Evolutionary conservation across 1,284 basidiomycete genomes (phyloP).

Genomic region (Tilletiopsis washingtonensis): DNA sequence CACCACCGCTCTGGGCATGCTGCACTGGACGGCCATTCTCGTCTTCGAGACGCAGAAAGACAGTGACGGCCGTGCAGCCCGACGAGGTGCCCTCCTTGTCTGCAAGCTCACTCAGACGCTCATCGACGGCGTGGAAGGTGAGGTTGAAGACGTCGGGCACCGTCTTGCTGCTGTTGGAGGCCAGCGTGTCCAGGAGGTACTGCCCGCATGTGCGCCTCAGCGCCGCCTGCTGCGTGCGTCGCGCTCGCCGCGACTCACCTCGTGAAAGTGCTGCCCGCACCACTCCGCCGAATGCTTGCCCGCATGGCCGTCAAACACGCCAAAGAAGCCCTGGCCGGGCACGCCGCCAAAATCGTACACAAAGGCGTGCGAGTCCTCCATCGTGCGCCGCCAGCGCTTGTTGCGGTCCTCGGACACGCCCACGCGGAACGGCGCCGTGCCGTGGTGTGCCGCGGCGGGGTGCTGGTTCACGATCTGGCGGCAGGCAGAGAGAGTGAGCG

Average conservation of each 20-base stretch:
- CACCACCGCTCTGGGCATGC: slow-evolving; percentile 7
- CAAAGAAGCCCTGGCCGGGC: slow-evolving; percentile 91
- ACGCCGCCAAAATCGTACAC: slow-evolving; percentile 85
- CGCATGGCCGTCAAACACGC: slow-evolving; percentile 96
- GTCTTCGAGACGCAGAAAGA: slow-evolving; percentile 90
- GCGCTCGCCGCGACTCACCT: slow-evolving; percentile 54
- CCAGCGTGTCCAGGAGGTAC: slow-evolving; percentile 48
- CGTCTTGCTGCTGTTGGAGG: slow-evolving; percentile 51
- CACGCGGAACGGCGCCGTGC: slow-evolving; percentile 55
- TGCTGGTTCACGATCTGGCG: slow-evolving; percentile 15
- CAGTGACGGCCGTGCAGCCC: slow-evolving; percentile 95
- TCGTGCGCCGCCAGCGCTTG: slow-evolving; percentile 78
- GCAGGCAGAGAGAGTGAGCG: slow-evolving; percentile 6
- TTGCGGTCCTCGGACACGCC: slow-evolving; percentile 78
- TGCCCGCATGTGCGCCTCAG: background rate
- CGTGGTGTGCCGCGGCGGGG: slow-evolving; percentile 20
- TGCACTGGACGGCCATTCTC: slow-evolving; percentile 45
- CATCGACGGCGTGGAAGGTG: slow-evolving; percentile 88
- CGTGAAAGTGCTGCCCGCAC: slow-evolving; percentile 93
- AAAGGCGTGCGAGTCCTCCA: slow-evolving; percentile 97
- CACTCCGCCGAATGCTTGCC: slow-evolving; percentile 98
- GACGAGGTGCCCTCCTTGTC: slow-evolving; percentile 85
- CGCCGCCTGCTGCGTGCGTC: background rate
- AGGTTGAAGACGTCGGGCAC: slow-evolving; percentile 86
- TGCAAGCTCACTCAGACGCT: slow-evolving; percentile 68